These are phyloP conservation scores for Lophium mytilinum DNA, from an alignment of 495 filamentous ascomycete species.

Conservation along the genomic window DNA sequence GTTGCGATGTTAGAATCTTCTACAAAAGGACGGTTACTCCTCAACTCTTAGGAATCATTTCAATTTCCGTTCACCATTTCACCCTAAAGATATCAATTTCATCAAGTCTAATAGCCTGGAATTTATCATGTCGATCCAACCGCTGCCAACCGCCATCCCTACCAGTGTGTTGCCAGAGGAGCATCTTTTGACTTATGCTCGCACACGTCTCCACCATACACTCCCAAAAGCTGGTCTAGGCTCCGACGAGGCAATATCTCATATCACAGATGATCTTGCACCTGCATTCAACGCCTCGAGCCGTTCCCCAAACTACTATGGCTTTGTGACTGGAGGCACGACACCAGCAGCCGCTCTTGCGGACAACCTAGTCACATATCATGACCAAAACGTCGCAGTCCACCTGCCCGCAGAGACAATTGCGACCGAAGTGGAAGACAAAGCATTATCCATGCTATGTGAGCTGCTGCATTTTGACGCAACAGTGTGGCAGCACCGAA, in stretches of 20 bases:
- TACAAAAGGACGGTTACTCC: no score
- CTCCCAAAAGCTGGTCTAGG: slow-evolving; percentile 41
- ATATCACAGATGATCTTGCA: slow-evolving; percentile 53
- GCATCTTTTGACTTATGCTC: slow-evolving; percentile 15
- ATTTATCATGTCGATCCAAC: no score
- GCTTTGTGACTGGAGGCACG: slow-evolving; percentile 76
- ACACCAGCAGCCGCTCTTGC: slow-evolving; percentile 79
- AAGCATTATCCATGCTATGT: slow-evolving; percentile 58
- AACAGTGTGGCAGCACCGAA: slow-evolving; percentile 48
- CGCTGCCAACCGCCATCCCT: neutral
- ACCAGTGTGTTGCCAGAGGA: slow-evolving; percentile 16
- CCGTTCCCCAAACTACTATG: slow-evolving; percentile 66
- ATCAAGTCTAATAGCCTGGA: no score
- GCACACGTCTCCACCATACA: slow-evolving; percentile 15
- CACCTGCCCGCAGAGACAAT: slow-evolving; percentile 70
- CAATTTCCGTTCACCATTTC: no score
- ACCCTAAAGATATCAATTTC: no score
- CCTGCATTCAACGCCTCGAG: slow-evolving; percentile 58
- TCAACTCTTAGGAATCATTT: no score
- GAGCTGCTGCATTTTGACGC: slow-evolving; percentile 56
- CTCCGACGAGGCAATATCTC: slow-evolving; percentile 38
- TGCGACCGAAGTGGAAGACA: slow-evolving; percentile 65
- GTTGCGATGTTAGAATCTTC: no score
- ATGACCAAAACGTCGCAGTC: slow-evolving; percentile 81
- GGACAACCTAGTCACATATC: slow-evolving; percentile 67